phyloP scores from a whole-genome alignment of 345 rosid genomes.

The Aegle marmelos region DNA sequence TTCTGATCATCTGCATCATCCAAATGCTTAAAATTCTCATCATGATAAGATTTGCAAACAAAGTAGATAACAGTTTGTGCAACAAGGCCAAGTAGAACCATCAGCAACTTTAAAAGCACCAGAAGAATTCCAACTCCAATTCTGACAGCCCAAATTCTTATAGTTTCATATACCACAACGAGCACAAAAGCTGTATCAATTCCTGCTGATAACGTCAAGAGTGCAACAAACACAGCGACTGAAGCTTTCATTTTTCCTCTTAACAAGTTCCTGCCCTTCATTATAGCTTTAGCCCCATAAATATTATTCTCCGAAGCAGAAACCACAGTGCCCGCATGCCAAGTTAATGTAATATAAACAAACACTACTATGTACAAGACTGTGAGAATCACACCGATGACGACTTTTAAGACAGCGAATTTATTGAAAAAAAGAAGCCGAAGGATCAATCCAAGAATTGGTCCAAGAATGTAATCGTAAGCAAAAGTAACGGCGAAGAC shows the following conservation, averaged over 20 bases:
- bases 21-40: conserved; percentile 32
- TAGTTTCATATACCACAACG: conserved; percentile 10
- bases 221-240: conserved; percentile 19
- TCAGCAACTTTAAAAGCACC: conserved; percentile 23
- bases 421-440: conserved; percentile 1
- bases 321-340: conserved; percentile 55
- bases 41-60: conserved; percentile 58
- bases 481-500: conserved; percentile 25
- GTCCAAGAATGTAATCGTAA: conserved; percentile 23
- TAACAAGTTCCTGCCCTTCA: conserved; percentile 35
- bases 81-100: conserved; percentile 40
- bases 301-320: conserved; percentile 46
- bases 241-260: conserved; percentile 40
- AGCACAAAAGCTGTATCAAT: conserved; percentile 15
- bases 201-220: conserved; percentile 5
- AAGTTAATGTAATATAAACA: conserved; percentile 39
- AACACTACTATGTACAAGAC: conserved; percentile 22
- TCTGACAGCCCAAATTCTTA: background rate
- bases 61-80: conserved; percentile 51
- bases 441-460: conserved; percentile 1
- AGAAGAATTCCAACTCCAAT: conserved; percentile 27
- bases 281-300: conserved; percentile 42
- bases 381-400: background rate
- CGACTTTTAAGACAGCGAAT: background rate
- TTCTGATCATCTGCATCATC: background rate